phyloP scores from a whole-genome alignment of 2,329 filamentous ascomycete species.

The Chaetoscypha palmicola region DNA sequence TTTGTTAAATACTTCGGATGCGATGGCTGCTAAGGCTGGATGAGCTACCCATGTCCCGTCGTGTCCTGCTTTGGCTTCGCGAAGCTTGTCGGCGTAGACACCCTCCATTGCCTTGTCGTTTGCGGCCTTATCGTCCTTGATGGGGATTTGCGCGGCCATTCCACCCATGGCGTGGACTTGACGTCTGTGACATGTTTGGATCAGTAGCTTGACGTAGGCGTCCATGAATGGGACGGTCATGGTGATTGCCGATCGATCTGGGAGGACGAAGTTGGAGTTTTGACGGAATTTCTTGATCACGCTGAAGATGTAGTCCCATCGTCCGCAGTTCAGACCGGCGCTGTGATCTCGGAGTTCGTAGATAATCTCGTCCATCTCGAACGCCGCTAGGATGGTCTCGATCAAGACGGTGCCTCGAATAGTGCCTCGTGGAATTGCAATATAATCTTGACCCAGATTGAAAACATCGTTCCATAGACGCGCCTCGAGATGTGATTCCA shows the following conservation, averaged over 20 bases:
- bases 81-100: constrained; percentile 90
- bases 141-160: constrained; percentile 98
- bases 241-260: constrained; percentile 83
- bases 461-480: constrained; percentile 97
- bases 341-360: constrained; percentile 97
- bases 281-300: constrained; percentile 99
- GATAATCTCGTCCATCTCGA: constrained; percentile 99
- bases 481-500: constrained; percentile 96
- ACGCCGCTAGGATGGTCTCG: constrained; percentile 94
- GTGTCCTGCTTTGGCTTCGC: constrained; percentile 90
- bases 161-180: constrained; percentile 99
- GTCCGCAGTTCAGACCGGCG: constrained; percentile 92
- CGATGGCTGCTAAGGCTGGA: constrained; percentile 82
- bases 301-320: constrained; percentile 99
- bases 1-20: constrained; percentile 91
- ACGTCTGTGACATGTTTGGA: constrained; percentile 95
- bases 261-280: constrained; percentile 86
- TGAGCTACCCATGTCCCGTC: constrained; percentile 97
- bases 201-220: constrained; percentile 90
- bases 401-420: constrained; percentile 94
- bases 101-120: constrained; percentile 93
- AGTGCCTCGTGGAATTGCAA: constrained; percentile 82
- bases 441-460: constrained; percentile 90
- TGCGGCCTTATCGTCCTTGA: constrained; percentile 86
- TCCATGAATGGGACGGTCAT: constrained; percentile 99